Evolutionary conservation across 2,329 filamentous ascomycete genomes (phyloP), one percentile per base, ranked within the genome.

Genomic region (Sporothrix mexicana): DNA sequence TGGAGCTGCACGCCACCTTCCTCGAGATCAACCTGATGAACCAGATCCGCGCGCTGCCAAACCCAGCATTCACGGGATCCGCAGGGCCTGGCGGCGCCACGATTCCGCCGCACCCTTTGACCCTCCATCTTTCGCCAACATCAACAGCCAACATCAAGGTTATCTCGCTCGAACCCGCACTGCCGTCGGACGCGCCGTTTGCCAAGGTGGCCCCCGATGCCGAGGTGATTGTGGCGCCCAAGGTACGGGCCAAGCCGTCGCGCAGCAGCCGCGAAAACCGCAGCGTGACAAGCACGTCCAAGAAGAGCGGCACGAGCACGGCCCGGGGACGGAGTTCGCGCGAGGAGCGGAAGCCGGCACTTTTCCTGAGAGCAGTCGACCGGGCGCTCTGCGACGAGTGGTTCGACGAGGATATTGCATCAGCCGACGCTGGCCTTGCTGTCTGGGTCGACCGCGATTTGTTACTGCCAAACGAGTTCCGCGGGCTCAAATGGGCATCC

Each of bases 201-300:
- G 94, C 93, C 36, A 98, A 98, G 81, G 93, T 99, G 69, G 92
- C 93, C 0, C 93, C 95, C 0, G 94, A 98, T 79, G 95, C 95
- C 25, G 96, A 99, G 82, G 95, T 99, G 68, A 97, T 98, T 76
- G 96, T 99, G 74, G 96, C 96, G 3, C 96, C 96, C 0, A 99
- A 99, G 83, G 92, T 91, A 36, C 89, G 95, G 72, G 87, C 92
- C 57, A 94, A 93, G 80, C 83, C 87, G 47, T 85, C 89, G 3
- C 88, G 91, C 72, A 87, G 83, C 73, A 88, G 85, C n/a, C 88
- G 90, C 51, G 94, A 97, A 77, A 94, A 88, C 78, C 87, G 92
- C 73, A 98, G 95, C 79, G 92, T 95, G 9, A 88, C 91, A 0
- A 94, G 93, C 77, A 92, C 91, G 1, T 93, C 93, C 61, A 91